phyloP scores from a whole-genome alignment of 2,329 filamentous ascomycete species.

The Lecanoromycetidae sp. region DNA sequence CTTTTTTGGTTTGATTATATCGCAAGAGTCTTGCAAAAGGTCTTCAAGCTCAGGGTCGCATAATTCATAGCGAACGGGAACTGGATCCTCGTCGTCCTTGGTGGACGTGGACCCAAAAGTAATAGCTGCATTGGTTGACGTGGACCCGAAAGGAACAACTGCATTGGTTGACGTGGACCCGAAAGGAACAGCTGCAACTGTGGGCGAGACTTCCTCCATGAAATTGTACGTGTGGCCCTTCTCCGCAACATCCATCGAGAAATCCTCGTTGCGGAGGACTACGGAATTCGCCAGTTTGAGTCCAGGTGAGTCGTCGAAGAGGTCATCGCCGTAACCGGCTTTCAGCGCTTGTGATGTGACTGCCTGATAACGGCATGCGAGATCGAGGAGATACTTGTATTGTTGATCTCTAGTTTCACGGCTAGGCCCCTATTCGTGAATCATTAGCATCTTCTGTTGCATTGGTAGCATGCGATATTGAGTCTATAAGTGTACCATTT shows the following conservation, averaged over 20 bases:
- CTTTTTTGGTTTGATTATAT: not conserved
- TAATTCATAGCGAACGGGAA: not conserved
- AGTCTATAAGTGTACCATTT: no score
- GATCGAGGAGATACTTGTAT: conserved; percentile 26
- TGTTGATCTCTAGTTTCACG: conserved; percentile 28
- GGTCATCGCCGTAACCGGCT: conserved; percentile 27
- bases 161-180: no score
- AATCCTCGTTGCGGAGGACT: conserved; percentile 21
- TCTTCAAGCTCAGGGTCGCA: conserved; percentile 8
- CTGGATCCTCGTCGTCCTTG: not conserved
- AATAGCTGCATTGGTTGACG: no score
- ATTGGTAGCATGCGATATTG: no score
- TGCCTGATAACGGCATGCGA: conserved; percentile 30
- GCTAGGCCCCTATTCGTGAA: conserved; percentile 26
- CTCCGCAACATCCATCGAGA: conserved; percentile 19
- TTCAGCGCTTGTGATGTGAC: conserved; percentile 26
- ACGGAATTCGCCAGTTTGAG: conserved; percentile 28
- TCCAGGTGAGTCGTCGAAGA: conserved; percentile 23
- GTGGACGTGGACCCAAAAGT: no score
- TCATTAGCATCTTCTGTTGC: no score
- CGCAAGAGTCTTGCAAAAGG: not conserved
- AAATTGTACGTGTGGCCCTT: conserved; percentile 12
- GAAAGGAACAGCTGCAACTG: no score
- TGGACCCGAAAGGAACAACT: no score
- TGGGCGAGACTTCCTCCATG: not conserved